phyloP scores from a whole-genome alignment of 768 basidiomycete species.

The Saitozyma podzolica region DNA sequence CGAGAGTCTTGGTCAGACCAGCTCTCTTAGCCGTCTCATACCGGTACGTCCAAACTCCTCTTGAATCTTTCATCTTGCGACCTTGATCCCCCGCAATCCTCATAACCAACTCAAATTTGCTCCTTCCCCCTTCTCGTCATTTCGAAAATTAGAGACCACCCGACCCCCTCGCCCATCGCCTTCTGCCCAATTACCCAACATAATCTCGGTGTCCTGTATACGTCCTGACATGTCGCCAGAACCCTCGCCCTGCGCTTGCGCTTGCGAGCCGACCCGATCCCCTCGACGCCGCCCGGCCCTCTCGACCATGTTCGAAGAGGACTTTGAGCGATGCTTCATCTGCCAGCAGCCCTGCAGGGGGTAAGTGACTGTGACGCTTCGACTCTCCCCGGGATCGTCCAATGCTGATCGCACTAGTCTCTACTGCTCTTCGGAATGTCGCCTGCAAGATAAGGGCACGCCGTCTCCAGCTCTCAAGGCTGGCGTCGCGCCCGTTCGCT shows the following conservation, averaged over 20 bases:
- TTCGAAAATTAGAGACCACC: not conserved
- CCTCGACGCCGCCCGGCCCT: slow-evolving; percentile 5
- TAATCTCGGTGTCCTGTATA: not conserved
- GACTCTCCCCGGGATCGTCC: not conserved
- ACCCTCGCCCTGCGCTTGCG: not conserved
- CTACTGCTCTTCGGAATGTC: slow-evolving; percentile 47
- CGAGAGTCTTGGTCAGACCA: too few relatives aligned
- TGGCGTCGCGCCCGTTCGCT: slow-evolving; percentile 21
- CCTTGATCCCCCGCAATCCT: too few relatives aligned
- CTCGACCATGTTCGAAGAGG: slow-evolving; percentile 46
- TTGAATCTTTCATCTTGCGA: too few relatives aligned
- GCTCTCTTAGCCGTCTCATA: too few relatives aligned
- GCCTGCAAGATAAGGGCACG: slow-evolving; percentile 36
- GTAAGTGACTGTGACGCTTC: slow-evolving; percentile 27
- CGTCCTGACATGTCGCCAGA: slow-evolving; percentile 9
- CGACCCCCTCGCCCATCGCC: not conserved
- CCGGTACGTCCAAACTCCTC: too few relatives aligned
- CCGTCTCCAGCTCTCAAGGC: slow-evolving; percentile 16
- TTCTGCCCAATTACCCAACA: not conserved
- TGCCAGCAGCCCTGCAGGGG: slow-evolving; percentile 39
- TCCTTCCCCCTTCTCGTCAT: not conserved
- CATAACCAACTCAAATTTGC: too few relatives aligned
- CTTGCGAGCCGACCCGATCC: not conserved
- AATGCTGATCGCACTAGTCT: slow-evolving; percentile 26
- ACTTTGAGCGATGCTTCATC: slow-evolving; percentile 42